Conservation (phyloP, 352 stramenopile genomes). For the Hyaloperonospora arabidopsidis region DNA sequence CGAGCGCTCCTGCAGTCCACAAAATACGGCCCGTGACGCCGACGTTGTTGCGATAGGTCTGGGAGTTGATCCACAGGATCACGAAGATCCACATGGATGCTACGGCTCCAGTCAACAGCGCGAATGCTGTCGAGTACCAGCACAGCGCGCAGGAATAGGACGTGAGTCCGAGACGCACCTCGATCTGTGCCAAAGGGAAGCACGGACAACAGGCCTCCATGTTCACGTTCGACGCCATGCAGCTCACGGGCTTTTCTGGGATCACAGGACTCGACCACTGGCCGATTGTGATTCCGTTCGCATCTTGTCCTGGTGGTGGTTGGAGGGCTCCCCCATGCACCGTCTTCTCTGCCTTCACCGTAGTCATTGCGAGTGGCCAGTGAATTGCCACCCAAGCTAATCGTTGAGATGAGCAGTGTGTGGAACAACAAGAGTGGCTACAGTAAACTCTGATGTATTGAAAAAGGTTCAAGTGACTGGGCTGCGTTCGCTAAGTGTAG, state of each 20-base stretch:
- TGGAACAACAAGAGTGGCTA: too few relatives aligned
- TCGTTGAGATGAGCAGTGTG: too few relatives aligned
- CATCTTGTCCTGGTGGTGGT: conserved; percentile 11
- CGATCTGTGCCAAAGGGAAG: conserved; percentile 28
- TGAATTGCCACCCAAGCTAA: too few relatives aligned
- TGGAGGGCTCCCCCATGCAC: conserved; percentile 10
- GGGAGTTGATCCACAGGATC: conserved; percentile 19
- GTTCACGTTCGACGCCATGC: conserved; percentile 18
- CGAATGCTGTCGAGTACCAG: conserved; percentile 18
- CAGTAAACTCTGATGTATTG: conserved; percentile 13
- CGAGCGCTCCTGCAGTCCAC: conserved; percentile 9
- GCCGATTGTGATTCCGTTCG: conserved; percentile 22
- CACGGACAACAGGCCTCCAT: conserved; percentile 28
- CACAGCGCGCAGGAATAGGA: conserved; percentile 22
- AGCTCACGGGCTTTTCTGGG: conserved; percentile 20
- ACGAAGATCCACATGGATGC: conserved; percentile 17
- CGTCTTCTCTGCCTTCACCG: conserved; percentile 20
- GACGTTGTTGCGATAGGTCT: conserved; percentile 12
- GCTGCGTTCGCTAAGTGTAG: conserved; percentile 17
- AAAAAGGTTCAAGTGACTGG: conserved; percentile 9
- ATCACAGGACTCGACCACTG: conserved; percentile 27
- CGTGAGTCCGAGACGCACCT: conserved; percentile 21
- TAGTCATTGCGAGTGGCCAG: conserved; percentile 2
- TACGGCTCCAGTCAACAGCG: conserved; percentile 6
- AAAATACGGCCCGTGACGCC: conserved; percentile 13